Base-by-base conservation (phyloP, 1,284 basidiomycete genomes). In the Sporisorium exsertum region DNA sequence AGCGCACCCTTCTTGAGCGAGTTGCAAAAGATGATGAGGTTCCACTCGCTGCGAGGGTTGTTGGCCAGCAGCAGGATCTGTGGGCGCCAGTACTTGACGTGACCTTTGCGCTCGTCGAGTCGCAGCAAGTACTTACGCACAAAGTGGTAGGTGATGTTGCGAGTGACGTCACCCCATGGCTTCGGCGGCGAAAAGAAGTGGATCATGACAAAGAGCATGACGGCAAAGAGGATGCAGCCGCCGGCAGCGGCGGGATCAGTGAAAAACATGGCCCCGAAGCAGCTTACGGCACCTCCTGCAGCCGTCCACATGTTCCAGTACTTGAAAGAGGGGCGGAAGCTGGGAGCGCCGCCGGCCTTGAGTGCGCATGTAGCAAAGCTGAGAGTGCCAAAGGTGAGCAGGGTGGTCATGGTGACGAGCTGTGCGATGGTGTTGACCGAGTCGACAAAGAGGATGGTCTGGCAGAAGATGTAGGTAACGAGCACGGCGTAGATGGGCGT, bases 261-360 rank as follows among this genome's bases (percentile, higher is more conserved):
- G 62, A 85, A 81, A 65, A 83, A 80, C 84, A 85, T 85, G 52
- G 83, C 81, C n/a, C 72, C 77, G 29, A 85, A 79, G 29, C 77
- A 78, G 43, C 73, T 70, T 24, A 82, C 20, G 3, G 82, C 77
- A 26, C 83, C 83, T 29, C 70, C 82, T 26, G 71, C 81, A 8
- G 81, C 83, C 8, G 84, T 85, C 79, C 81, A 85, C n/a, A 85
- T 84, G 60, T 85, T 85, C 75, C 77, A 85, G 70, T 84, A 85
- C 50, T 81, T 78, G 78, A 85, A 85, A n/a, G 81, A 84, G 0
- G 84, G 84, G 13, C 84, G 78, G 62, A 85, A 85, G 51, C 79
- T 81, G 3, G 84, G 84, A 16, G 82, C 82, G n/a, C 84, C 84
- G 32, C 84, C 84, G 16, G 84, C 84, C 46, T 85, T 85, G 57